Percentiles rank a stretch among this genome's conserved stretches.
Conservation (phyloP, 176 grass and related monocot species). For the Pharus latifolius region DNA sequence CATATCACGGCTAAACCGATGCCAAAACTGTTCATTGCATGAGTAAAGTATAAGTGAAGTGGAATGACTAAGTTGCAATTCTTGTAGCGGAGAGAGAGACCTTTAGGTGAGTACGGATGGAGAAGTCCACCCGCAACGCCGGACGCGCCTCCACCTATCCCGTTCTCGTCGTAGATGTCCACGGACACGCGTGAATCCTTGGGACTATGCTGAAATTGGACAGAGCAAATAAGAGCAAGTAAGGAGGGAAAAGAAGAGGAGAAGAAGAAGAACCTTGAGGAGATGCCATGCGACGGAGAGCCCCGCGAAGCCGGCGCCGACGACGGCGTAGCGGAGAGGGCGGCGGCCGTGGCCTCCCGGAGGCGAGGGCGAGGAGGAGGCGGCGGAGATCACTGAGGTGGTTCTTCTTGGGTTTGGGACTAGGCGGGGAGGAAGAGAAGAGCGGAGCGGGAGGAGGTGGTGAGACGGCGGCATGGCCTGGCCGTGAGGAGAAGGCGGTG, state of each 20-base stretch:
- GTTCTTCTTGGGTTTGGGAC: constrained; percentile 7
- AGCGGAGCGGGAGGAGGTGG: neutral
- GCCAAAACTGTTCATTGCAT: neutral
- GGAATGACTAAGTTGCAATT: neutral
- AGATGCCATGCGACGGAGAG: constrained; percentile 91
- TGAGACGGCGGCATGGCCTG: constrained; percentile 8
- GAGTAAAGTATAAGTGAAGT: neutral
- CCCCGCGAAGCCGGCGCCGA: constrained; percentile 78
- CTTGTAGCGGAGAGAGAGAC: constrained; percentile 10
- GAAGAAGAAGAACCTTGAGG: constrained; percentile 48
- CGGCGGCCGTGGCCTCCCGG: neutral
- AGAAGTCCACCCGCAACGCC: constrained; percentile 79
- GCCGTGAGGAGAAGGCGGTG: neutral
- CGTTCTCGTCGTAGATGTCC: constrained; percentile 85
- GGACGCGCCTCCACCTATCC: constrained; percentile 77
- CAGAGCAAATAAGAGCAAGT: neutral
- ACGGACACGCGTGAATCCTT: constrained; percentile 45
- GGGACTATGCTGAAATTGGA: constrained; percentile 39
- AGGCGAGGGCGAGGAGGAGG: neutral
- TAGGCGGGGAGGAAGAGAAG: neutral
- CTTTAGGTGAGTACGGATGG: constrained; percentile 94
- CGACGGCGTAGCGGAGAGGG: constrained; percentile 59
- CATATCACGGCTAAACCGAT: neutral
- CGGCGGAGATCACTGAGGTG: neutral
- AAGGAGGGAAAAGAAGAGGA: neutral